Base-by-base conservation (phyloP, 148 eudicot genomes). In the Rhododendron mucronatum region DNA sequence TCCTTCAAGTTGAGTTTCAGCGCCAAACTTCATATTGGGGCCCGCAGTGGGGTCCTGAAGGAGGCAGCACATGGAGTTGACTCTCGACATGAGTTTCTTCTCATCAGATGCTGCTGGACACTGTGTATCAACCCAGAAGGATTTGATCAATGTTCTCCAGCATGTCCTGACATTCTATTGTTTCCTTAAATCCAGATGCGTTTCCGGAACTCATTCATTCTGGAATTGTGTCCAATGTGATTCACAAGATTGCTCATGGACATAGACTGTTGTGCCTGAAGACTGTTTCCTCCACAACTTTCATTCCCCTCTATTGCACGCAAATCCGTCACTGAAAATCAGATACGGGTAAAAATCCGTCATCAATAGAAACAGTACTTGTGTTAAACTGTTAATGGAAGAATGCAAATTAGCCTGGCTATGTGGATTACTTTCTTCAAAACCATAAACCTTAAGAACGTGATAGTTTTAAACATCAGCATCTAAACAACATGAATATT, bases 81-180 rank as follows among this genome's bases (percentile, higher is more conserved):
- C 95, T 89, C 93, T 91, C 12, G 93, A 87, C 99, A 96, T 95
- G 82, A 96, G 93, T 15, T 88, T 92, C 51, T 88, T 91, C 85
- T 96, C 99, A 73, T 94, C 97, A 12, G 92, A 92, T 48, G 90
- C 89, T 35, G 90, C 44, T 9, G 93, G 80, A 23, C 80, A 61
- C n/a, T 92, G 91, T 20, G 91, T 84, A 89, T 96, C 98, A 20
- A 87, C 92, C 86, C 10, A 96, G 89, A 61, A 95, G 89, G 82
- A 87, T 88, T 75, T 93, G 90, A 21, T 95, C 85, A 53, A 95
- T 90, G 87, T 93, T 90, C 65, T 94, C 95, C 8, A 96, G 89
- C 88, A 90, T 88, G 69, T 88, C 86, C 15, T 86, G 92, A 85
- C 92, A 85, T 81, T 94, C 92, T 15, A 89, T 78, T 59, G 85